These are phyloP conservation scores for Mycosphaerella arachidis DNA, from an alignment of 2,329 filamentous ascomycete genomes.

Conservation along the genomic window DNA sequence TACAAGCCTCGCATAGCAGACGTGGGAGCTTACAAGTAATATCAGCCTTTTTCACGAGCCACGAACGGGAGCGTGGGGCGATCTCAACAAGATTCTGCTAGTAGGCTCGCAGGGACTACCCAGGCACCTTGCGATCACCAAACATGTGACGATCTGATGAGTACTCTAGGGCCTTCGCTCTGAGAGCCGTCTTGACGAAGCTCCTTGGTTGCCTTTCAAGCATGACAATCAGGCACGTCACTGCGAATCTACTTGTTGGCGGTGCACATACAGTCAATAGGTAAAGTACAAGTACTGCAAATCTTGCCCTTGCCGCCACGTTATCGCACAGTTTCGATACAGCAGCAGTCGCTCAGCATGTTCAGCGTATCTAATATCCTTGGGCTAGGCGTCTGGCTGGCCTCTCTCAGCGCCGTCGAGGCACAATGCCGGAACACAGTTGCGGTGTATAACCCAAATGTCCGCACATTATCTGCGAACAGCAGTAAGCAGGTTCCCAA, in stretches of 20 bases:
- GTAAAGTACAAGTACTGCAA: neutral
- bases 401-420: neutral
- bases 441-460: slow-evolving; percentile 16
- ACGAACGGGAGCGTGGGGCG: neutral
- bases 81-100: neutral
- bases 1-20: too few species aligned
- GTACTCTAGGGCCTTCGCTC: neutral
- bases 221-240: neutral
- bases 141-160: neutral
- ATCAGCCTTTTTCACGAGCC: neutral
- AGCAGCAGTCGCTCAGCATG: neutral
- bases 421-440: slow-evolving; percentile 24
- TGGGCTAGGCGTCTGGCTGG: neutral
- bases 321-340: neutral
- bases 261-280: neutral
- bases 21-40: too few species aligned
- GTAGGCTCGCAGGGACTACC: neutral
- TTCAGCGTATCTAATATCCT: neutral
- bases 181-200: neutral
- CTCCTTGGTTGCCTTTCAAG: neutral
- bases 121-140: neutral
- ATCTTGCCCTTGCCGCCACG: too few species aligned
- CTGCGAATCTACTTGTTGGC: neutral
- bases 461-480: slow-evolving; percentile 19
- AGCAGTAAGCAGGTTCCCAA: slow-evolving; percentile 5